Base-by-base conservation (phyloP, 2,329 filamentous ascomycete genomes). In the Alternaria sp. region DNA sequence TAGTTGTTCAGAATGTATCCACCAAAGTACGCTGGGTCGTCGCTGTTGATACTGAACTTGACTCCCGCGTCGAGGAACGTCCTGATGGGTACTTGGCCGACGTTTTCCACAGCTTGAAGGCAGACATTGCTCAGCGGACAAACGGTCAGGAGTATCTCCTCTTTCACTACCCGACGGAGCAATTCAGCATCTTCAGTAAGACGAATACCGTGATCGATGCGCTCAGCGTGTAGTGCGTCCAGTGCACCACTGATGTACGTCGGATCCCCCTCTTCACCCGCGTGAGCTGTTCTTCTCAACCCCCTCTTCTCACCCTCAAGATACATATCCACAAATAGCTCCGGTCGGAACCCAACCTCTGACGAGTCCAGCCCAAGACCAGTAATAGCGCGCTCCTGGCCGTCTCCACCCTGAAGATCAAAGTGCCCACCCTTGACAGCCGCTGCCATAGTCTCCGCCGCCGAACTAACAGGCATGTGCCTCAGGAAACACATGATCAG, bases 51-150 rank as follows among this genome's bases (percentile, higher is more conserved):
- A 60, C 87, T 90, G 78, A 93, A 92, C 64, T 82, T 84, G 43
- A 93, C 87, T 0, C 89, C 88, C 6, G 82, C 82, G 44, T 91
- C 86, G 20, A 93, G 78, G 69, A 92, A 90, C 56, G 80, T 82
- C 14, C 88, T 83, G 63, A 93, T 84, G 0, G 91, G 90, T 33
- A 90, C 81, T 41, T 73, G 60, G 15, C 66, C 58, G 11, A 73
- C 61, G 55, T 89, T 82, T 20, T 80, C 77, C 21, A 91, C 81
- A 26, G 79, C 78, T 53, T 80, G 70, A 2, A 89, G 85, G 68
- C 85, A 89, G n/a, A 94, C 87, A 78, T 95, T 94, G 69, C 89
- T 92, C 63, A 92, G 75, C 1, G 92, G 92, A 74, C 92, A 95
- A 41, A 93, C 83, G 0, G 90, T 92, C 61, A 94, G 78, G 74